A percentile compares a stretch with the other conserved stretches of the same genome.
Conservation (phyloP, 345 rosid genomes). For the Gossypium anomalum region DNA sequence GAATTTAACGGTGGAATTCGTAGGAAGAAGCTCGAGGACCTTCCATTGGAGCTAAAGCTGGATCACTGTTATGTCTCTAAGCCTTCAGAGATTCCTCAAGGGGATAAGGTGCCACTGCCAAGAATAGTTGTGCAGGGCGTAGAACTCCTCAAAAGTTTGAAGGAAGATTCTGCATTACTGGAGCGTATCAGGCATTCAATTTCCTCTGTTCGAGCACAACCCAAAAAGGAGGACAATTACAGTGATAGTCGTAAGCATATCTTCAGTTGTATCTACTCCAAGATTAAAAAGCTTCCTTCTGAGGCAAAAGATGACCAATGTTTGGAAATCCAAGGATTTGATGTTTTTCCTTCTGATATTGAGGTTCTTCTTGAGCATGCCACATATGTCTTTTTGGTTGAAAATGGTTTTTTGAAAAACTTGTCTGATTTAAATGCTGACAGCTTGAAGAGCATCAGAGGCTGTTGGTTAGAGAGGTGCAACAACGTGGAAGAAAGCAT, state of each 20-base stretch:
- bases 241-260: background rate
- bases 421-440: constrained; percentile 29
- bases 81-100: background rate
- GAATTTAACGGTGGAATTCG: constrained; percentile 12
- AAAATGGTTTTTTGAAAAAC: constrained; percentile 20
- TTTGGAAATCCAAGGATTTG: constrained; percentile 37
- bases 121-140: constrained; percentile 2
- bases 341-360: constrained; percentile 12
- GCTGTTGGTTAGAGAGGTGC: constrained; percentile 42
- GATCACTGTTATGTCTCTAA: constrained; percentile 18
- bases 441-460: constrained; percentile 19
- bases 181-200: background rate
- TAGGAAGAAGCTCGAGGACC: background rate
- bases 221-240: background rate
- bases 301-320: background rate
- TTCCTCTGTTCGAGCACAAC: constrained; percentile 9
- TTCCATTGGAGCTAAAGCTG: constrained; percentile 18
- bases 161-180: background rate
- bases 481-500: constrained; percentile 19
- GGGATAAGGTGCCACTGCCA: background rate
- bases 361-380: constrained; percentile 19
- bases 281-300: constrained; percentile 11
- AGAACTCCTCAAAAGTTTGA: constrained; percentile 9
- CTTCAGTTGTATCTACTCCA: constrained; percentile 12
- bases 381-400: constrained; percentile 28